Conservation (phyloP, 208 protist species). For the Angomonas desouzai region DNA sequence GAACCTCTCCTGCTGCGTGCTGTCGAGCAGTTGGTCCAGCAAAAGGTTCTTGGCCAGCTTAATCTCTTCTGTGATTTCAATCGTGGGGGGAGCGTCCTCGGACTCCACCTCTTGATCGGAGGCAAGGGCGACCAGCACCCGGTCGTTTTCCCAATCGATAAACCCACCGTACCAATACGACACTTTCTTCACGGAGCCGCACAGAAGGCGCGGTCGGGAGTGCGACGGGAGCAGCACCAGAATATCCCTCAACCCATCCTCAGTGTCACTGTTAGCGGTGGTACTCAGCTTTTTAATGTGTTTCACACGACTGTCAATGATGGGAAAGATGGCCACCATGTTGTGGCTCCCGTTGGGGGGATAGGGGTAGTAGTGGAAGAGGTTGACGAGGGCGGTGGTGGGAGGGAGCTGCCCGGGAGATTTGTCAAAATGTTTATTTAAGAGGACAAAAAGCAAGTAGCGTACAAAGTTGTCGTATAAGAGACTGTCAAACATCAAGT, state of each 20-base stretch:
- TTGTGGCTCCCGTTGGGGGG: constrained; percentile 54
- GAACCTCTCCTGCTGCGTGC: constrained; percentile 61
- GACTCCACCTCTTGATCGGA: constrained; percentile 21
- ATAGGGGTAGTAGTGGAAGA: constrained; percentile 74
- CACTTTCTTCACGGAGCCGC: constrained; percentile 20
- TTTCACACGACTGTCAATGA: constrained; percentile 58
- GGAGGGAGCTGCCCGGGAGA: constrained; percentile 39
- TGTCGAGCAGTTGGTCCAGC: constrained; percentile 61
- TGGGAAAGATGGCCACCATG: constrained; percentile 48
- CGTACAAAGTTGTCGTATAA: constrained; percentile 74
- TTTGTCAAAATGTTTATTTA: constrained; percentile 19
- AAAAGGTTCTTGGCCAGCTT: constrained; percentile 44
- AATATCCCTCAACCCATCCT: neutral
- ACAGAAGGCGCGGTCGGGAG: neutral
- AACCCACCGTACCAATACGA: constrained; percentile 62
- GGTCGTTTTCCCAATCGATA: constrained; percentile 56
- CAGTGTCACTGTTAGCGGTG: neutral
- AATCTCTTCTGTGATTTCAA: constrained; percentile 24
- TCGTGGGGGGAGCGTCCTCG: constrained; percentile 9
- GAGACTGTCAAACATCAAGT: constrained; percentile 65
- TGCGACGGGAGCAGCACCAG: neutral
- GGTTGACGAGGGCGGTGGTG: constrained; percentile 47
- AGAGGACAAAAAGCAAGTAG: constrained; percentile 34
- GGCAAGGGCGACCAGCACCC: constrained; percentile 64
- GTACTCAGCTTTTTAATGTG: constrained; percentile 37